Percentiles rank a stretch among this genome's conserved stretches.
Evolutionary conservation across 2,329 filamentous ascomycete species (phyloP).

Genomic region (Leptographium procerum): DNA sequence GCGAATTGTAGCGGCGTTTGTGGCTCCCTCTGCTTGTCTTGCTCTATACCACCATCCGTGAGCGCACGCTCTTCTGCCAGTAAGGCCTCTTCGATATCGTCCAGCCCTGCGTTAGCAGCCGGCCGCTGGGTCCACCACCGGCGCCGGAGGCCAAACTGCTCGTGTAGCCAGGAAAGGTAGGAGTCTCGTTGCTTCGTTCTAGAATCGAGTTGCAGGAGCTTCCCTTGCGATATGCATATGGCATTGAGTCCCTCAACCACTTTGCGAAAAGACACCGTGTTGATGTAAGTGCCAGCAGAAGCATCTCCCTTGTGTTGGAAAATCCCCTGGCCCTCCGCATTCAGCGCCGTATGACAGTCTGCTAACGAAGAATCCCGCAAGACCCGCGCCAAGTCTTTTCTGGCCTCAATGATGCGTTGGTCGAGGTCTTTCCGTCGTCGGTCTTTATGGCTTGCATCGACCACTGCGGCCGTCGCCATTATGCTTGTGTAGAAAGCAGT

Average conservation of each 20-base stretch:
- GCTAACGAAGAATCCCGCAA: conserved; percentile 3
- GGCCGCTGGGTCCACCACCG: conserved; percentile 9
- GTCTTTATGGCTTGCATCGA: conserved; percentile 50
- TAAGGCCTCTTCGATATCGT: conserved; percentile 5
- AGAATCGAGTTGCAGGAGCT: background rate
- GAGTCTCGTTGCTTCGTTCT: background rate
- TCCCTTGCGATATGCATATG: conserved; percentile 6
- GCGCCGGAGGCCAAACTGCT: conserved; percentile 6
- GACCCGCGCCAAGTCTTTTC: conserved; percentile 14
- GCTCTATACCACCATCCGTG: no score
- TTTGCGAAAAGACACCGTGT: background rate
- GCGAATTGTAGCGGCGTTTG: conserved; percentile 6
- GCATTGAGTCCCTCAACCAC: conserved; percentile 7
- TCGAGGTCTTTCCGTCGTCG: conserved; percentile 50
- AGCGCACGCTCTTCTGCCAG: conserved; percentile 4
- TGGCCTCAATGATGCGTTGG: conserved; percentile 43
- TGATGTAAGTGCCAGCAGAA: background rate
- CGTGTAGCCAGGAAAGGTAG: conserved; percentile 10
- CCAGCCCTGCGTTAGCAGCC: conserved; percentile 1
- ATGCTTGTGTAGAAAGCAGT: conserved; percentile 59
- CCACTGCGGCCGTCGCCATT: conserved; percentile 51
- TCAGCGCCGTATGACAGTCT: background rate
- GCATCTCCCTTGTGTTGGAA: background rate
- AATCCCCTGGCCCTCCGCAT: background rate
- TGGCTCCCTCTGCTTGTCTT: conserved; percentile 20